These are phyloP conservation scores for Neonectria ditissima DNA, from an alignment of 2,329 filamentous ascomycete species.

Conservation along the genomic window DNA sequence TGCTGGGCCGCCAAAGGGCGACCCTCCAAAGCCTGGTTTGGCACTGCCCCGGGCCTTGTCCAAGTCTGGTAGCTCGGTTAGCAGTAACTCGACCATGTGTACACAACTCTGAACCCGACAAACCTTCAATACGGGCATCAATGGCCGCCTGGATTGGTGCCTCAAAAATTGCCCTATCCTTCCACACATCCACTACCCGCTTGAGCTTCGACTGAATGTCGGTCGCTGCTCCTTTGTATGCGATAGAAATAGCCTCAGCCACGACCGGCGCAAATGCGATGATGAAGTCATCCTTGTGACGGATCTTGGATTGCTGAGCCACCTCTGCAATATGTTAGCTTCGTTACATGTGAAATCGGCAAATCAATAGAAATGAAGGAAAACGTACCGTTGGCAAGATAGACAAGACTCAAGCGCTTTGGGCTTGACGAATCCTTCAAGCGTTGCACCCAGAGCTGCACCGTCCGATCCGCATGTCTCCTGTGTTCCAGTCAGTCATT, in stretches of 20 bases:
- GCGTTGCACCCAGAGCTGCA: constrained; percentile 89
- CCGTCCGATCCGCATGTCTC: constrained; percentile 91
- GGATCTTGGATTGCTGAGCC: constrained; percentile 93
- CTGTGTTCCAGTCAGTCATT: constrained; percentile 58
- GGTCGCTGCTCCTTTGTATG: constrained; percentile 87
- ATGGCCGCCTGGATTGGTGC: constrained; percentile 81
- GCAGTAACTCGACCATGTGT: background rate
- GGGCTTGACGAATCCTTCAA: constrained; percentile 87
- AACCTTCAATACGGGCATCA: constrained; percentile 83
- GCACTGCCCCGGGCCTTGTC: constrained; percentile 69
- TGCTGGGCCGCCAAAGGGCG: constrained; percentile 67
- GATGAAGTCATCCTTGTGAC: constrained; percentile 92
- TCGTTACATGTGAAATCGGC: constrained; percentile 21
- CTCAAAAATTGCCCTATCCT: constrained; percentile 87
- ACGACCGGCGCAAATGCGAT: constrained; percentile 92
- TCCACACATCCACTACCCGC: constrained; percentile 95
- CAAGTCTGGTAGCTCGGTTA: constrained; percentile 61
- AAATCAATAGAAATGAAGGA: background rate
- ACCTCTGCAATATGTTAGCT: constrained; percentile 73
- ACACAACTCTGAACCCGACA: constrained; percentile 4
- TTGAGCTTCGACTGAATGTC: constrained; percentile 91
- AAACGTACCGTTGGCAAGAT: constrained; percentile 88
- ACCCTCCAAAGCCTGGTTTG: constrained; percentile 67
- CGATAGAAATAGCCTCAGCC: constrained; percentile 87
- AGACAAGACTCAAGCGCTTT: constrained; percentile 91